A percentile compares a stretch with the other conserved stretches of the same genome.
phyloP scores from a whole-genome alignment of 2,329 filamentous ascomycete genomes.

The Hypoxylon sp. region DNA sequence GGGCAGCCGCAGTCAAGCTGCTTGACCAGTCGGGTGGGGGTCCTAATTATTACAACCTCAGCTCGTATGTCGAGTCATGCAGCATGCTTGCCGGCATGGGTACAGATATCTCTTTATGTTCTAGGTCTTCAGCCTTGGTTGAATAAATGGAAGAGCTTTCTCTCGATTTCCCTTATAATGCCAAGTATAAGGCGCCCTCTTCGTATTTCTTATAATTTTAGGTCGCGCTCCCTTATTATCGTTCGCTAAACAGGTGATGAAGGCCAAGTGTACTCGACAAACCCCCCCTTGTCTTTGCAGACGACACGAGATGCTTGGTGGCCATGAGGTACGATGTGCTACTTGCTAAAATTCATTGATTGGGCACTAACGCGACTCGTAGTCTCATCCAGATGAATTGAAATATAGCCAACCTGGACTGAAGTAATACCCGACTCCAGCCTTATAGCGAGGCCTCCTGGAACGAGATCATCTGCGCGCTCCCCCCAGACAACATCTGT shows the following conservation, averaged over 20 bases:
- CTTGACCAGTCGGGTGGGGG: background rate
- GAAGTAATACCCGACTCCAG: background rate
- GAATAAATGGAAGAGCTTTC: background rate
- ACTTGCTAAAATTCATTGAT: background rate
- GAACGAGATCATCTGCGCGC: background rate
- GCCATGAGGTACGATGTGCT: background rate
- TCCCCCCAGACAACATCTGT: background rate
- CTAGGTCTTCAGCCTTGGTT: background rate
- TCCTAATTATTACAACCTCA: slow-evolving; percentile 1
- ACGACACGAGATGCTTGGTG: background rate
- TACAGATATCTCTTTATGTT: background rate
- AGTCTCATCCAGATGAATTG: background rate
- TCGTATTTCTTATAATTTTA: background rate
- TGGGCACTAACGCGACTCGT: background rate
- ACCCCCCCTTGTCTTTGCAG: background rate
- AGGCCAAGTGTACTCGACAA: background rate
- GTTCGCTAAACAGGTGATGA: slow-evolving; percentile 1
- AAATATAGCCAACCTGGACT: background rate
- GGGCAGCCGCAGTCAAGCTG: background rate
- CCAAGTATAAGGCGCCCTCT: background rate
- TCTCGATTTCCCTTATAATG: background rate
- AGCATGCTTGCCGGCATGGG: background rate
- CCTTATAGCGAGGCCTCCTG: background rate
- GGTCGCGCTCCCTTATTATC: background rate
- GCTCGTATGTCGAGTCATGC: background rate